Evolutionary conservation across 2,329 filamentous ascomycete genomes (phyloP), one percentile per base, ranked within the genome.

Genomic region (Coniochaeta sp.): DNA sequence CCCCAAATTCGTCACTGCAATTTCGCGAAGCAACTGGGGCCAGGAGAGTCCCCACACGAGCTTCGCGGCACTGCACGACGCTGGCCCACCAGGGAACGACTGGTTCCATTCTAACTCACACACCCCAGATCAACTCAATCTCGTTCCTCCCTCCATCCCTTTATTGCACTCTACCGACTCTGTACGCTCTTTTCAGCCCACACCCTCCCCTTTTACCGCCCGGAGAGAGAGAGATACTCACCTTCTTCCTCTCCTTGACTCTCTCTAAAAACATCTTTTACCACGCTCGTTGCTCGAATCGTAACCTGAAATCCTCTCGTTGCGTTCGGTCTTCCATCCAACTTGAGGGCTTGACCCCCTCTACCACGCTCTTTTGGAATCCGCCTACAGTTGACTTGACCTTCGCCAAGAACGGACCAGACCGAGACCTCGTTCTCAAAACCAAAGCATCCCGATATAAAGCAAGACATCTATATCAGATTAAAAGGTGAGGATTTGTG

Each of bases 301-400:
- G 40, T 43, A 57, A 36, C 58, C 24, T 16, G 36, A 33, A 50
- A 26, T 11, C 38, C 26, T 31, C 34, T 54, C 19, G 55, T 43
- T 58, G 61, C 58, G 38, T 44, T 44, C 56, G 1, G 68, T 73
- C 68, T 70, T 75, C 73, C 70, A 73, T 76, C 78, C 79, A 82
- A 82, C 78, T 57, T 76, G 80, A 81, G 80, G 77, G 78, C 62
- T 64, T 58, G 58, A 65, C 79, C 81, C 79, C 81, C 80, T 82
- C 80, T 78, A 77, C 68, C 77, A 84, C 81, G 74, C 79, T 84
- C 81, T 67, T 83, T 82, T 79, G 74, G 74, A 71, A 72, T 17
- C 47, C 26, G 47, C 47, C 47, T 52, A 31, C 47, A 59, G 60
- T 47, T 47, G 55, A 59, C 61, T 40, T 40, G 55, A 24, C 43